Conservation (phyloP, 257 asterid species). For the Nemophila menziesii region DNA sequence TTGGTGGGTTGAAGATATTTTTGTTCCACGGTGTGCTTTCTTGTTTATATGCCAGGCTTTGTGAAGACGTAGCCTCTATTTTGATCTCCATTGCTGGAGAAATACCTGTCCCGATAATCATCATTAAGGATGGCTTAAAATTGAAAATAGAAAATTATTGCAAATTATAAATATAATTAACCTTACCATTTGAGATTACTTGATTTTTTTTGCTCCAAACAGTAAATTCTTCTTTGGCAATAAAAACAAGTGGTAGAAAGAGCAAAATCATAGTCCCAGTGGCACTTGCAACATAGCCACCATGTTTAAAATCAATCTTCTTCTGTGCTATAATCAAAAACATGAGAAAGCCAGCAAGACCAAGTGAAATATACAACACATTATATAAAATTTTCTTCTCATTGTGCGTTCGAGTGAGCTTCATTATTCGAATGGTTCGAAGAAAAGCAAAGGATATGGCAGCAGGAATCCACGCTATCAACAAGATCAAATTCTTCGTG, state of each 20-base stretch:
- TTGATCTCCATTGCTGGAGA: not conserved
- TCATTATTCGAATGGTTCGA: not conserved
- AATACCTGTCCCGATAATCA: too few species aligned
- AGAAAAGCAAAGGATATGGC: not conserved
- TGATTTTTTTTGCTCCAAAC: not conserved
- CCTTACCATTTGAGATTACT: not conserved
- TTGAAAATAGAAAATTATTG: too few species aligned
- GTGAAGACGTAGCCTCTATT: not conserved
- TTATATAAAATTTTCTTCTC: not conserved
- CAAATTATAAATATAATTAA: too few species aligned
- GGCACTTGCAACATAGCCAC: not conserved
- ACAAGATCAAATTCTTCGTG: not conserved
- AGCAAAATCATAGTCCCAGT: not conserved
- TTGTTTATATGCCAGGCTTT: not conserved
- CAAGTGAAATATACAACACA: not conserved
- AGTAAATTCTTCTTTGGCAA: not conserved
- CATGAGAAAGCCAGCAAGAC: constrained; percentile 3
- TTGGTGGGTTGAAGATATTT: not conserved
- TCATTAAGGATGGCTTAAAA: too few species aligned
- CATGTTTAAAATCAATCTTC: not conserved
- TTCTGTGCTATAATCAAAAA: not conserved
- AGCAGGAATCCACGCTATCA: not conserved
- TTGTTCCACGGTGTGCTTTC: not conserved
- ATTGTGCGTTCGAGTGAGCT: not conserved
- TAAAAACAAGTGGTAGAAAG: not conserved